phyloP scores from a whole-genome alignment of 495 filamentous ascomycete species.

The Penicillium ochrochloron region DNA sequence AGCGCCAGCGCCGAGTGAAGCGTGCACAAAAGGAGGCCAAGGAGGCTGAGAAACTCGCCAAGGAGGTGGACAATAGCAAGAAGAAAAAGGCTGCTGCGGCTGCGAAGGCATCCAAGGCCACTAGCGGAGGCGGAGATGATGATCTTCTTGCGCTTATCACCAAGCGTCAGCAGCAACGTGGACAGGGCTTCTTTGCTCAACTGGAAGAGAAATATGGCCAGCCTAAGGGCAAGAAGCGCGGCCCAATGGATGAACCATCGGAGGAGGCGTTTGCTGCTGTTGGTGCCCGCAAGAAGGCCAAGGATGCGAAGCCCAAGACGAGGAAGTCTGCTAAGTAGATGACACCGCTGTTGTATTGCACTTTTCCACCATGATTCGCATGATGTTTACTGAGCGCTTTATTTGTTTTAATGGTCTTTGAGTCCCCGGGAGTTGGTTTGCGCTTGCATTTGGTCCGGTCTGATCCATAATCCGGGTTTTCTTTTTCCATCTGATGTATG shows the following conservation, averaged over 20 bases:
- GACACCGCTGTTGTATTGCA: background rate
- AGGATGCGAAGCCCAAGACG: conserved; percentile 20
- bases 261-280: conserved; percentile 43
- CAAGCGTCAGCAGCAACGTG: conserved; percentile 34
- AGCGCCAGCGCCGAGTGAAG: conserved; percentile 65
- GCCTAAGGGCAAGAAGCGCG: conserved; percentile 35
- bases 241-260: conserved; percentile 33
- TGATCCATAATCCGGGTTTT: background rate
- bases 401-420: conserved; percentile 9
- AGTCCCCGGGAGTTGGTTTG: conserved; percentile 18
- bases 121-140: conserved; percentile 22
- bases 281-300: conserved; percentile 32
- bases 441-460: conserved; percentile 15
- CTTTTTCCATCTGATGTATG: background rate
- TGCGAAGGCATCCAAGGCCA: conserved; percentile 36
- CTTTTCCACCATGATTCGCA: background rate
- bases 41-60: conserved; percentile 72
- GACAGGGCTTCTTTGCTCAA: conserved; percentile 31
- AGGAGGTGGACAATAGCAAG: conserved; percentile 70
- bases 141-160: conserved; percentile 33
- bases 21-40: conserved; percentile 66
- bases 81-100: conserved; percentile 48
- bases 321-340: conserved; percentile 20
- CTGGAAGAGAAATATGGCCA: conserved; percentile 36
- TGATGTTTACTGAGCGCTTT: conserved; percentile 10